Evolutionary conservation across 2,329 filamentous ascomycete genomes (phyloP), one percentile per base, ranked within the genome.

Genomic region (Moelleriella libera): DNA sequence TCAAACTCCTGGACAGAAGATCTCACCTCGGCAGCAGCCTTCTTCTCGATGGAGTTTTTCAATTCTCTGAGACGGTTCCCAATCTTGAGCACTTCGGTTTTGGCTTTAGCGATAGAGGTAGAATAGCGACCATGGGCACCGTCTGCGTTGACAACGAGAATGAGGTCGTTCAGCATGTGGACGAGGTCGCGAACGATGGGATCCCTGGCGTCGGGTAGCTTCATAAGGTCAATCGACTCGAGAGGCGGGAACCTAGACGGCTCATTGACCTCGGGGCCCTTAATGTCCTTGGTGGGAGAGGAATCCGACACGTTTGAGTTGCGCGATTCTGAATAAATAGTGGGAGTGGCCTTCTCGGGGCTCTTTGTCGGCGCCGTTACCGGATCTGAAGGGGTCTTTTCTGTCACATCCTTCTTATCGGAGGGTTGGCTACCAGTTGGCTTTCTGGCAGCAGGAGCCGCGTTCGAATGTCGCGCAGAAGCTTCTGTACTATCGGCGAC

Each of bases 91-190:
- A 97, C 73, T 55, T 94, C 85, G 47, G 75, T 72, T 74, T 96
- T 97, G 52, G 90, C 89, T 71, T 92, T 89, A 55, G 76, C 71
- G 49, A 98, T 81, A 1, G 88, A 83, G 3, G 78, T 75, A 46
- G 79, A 80, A 67, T 92, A 95, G 64, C 84, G 88, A 55, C 75
- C 75, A 52, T 83, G 78, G 49, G 86, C 79, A 51, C 83, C 79
- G 62, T 95, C 90, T 49, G 85, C 85, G 64, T 96, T 95, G 62
- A 96, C 82, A 44, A 94, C 87, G 7, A 86, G 82, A 60, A 98
- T 95, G 57, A 98, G 83, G 64, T 94, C 88, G 68, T 98, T 98
- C 57, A 98, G 76, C 68, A 95, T 90, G 69, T 87, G 90, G 50
- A 94, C 88, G 5, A 98, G 74, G 58, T 97, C 88, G 66, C 96